Conservation (phyloP, 1,284 basidiomycete species). For the Ustilago xerochloae region DNA sequence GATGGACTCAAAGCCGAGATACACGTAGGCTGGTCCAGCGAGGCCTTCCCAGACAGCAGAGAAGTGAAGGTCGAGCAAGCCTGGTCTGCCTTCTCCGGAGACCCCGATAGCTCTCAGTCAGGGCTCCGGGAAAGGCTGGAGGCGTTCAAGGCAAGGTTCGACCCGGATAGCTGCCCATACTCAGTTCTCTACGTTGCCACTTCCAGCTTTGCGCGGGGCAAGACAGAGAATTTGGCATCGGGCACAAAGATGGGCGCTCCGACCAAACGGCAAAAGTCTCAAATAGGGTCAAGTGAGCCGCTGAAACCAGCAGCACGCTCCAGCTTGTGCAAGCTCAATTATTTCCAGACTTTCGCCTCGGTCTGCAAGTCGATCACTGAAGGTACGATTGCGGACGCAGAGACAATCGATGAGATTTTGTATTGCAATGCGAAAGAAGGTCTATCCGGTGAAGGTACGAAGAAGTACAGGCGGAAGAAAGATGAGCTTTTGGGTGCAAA, state of each 20-base stretch:
- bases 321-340: conserved; percentile 23
- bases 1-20: not conserved
- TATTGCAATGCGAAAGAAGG: conserved; percentile 34
- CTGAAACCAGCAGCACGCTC: conserved; percentile 28
- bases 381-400: not conserved
- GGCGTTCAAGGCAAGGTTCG: not conserved
- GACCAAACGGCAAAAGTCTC: conserved; percentile 9
- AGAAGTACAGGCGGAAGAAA: conserved; percentile 17
- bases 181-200: conserved; percentile 18
- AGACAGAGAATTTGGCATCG: conserved; percentile 26
- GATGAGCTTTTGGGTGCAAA: conserved; percentile 17
- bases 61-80: conserved; percentile 11
- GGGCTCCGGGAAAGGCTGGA: not conserved
- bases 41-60: conserved; percentile 16
- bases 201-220: not conserved
- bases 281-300: not conserved
- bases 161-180: conserved; percentile 25
- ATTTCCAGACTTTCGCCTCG: conserved; percentile 9
- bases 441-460: conserved; percentile 3
- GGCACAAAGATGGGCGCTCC: conserved; percentile 42
- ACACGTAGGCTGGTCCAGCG: conserved; percentile 9
- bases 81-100: conserved; percentile 12
- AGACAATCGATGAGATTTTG: not conserved
- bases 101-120: not conserved
- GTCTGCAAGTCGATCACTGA: not conserved